Conservation (phyloP, 768 basidiomycete species). For the Russula sp. region DNA sequence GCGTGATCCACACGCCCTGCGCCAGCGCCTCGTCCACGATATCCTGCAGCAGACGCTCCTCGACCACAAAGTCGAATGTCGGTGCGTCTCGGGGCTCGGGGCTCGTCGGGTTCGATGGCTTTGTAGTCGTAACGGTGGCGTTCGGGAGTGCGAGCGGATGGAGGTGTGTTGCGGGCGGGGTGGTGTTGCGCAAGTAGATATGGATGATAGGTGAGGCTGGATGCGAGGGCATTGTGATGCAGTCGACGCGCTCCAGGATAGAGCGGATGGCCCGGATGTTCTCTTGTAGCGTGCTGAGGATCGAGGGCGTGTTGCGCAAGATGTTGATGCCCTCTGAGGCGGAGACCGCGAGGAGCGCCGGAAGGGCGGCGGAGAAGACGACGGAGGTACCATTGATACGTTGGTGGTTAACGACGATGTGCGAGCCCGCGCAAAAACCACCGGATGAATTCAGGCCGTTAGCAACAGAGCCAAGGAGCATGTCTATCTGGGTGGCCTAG, state of each 20-base stretch:
- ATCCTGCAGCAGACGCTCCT: conserved; percentile 82
- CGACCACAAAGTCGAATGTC: conserved; percentile 49
- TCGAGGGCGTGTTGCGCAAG: conserved; percentile 64
- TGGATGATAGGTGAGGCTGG: conserved; percentile 85
- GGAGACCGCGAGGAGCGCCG: conserved; percentile 80
- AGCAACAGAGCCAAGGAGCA: conserved; percentile 87
- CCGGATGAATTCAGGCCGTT: conserved; percentile 77
- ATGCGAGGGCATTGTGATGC: conserved; percentile 80
- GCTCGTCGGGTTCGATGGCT: conserved; percentile 45
- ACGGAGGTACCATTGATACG: conserved; percentile 94
- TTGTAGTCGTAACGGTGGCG: conserved; percentile 23
- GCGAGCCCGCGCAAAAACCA: conserved; percentile 92
- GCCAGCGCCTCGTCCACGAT: conserved; percentile 80
- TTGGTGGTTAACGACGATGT: conserved; percentile 82
- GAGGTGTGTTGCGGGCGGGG: conserved; percentile 24
- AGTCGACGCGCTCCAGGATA: conserved; percentile 75
- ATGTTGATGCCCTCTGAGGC: conserved; percentile 82
- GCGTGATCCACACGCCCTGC: conserved; percentile 81
- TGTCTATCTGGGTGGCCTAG: conserved; percentile 65
- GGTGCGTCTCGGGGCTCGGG: conserved; percentile 39
- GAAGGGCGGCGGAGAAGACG: conserved; percentile 95
- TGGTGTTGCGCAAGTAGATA: conserved; percentile 46
- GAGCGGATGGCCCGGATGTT: conserved; percentile 74
- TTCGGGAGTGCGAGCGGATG: conserved; percentile 19
- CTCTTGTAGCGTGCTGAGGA: conserved; percentile 70